These are phyloP conservation scores for Cladosporium halotolerans DNA, from an alignment of 2,329 filamentous ascomycete genomes.

Conservation along the genomic window DNA sequence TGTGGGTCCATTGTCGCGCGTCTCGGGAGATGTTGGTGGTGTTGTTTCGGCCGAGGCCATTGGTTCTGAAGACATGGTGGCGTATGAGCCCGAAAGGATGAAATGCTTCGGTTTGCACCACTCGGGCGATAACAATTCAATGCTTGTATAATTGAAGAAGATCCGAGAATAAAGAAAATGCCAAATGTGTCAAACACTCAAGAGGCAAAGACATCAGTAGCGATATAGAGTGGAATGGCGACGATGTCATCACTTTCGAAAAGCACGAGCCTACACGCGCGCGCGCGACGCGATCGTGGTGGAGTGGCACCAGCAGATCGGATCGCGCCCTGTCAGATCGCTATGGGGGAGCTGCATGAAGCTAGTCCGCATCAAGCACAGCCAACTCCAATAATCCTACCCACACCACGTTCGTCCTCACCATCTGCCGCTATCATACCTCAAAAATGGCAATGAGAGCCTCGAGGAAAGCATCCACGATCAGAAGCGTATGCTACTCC, in stretches of 20 bases:
- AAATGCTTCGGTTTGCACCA: too few relatives aligned
- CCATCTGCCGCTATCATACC: too few relatives aligned
- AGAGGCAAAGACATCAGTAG: neutral
- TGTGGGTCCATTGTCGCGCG: slow-evolving; percentile 27
- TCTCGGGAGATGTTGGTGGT: slow-evolving; percentile 31
- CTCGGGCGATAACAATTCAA: too few relatives aligned
- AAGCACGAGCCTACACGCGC: neutral
- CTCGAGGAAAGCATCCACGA: too few relatives aligned
- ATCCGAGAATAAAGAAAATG: too few relatives aligned
- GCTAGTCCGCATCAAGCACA: neutral
- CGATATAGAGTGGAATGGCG: neutral
- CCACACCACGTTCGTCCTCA: too few relatives aligned
- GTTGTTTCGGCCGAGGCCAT: slow-evolving; percentile 18
- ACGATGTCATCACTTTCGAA: neutral
- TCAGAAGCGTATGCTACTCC: too few relatives aligned
- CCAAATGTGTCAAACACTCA: too few relatives aligned
- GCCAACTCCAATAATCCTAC: too few relatives aligned
- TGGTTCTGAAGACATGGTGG: slow-evolving; percentile 12
- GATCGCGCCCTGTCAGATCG: neutral
- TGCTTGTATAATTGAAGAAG: too few relatives aligned
- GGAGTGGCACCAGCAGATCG: neutral
- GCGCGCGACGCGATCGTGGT: neutral
- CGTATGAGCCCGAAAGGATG: neutral
- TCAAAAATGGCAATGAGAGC: too few relatives aligned
- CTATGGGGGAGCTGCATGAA: neutral